These are phyloP conservation scores for Kwoniella sp. DNA, from an alignment of 768 basidiomycete genomes.

Conservation along the genomic window DNA sequence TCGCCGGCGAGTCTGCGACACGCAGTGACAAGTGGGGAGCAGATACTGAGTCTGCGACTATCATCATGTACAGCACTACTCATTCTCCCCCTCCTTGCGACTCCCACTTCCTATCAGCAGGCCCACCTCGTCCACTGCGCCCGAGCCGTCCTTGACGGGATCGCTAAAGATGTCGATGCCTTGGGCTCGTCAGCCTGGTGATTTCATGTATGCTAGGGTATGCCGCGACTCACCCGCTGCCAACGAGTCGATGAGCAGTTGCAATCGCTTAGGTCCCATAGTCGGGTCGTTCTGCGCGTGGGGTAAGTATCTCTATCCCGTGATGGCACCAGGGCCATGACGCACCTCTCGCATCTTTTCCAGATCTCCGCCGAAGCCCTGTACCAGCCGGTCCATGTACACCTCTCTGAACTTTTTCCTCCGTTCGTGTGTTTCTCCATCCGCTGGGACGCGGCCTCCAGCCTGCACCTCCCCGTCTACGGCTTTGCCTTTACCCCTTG, in stretches of 20 bases:
- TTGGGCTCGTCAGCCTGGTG: neutral
- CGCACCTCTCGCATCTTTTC: constrained; percentile 41
- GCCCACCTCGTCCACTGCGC: constrained; percentile 18
- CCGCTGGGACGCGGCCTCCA: constrained; percentile 2
- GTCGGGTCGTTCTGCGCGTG: constrained; percentile 14
- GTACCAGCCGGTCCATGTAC: constrained; percentile 44
- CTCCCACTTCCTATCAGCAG: constrained; percentile 8
- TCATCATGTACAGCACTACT: neutral
- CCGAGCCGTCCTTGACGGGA: constrained; percentile 1
- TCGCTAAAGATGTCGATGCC: constrained; percentile 21
- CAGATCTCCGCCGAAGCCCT: constrained; percentile 40
- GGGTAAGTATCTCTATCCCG: neutral
- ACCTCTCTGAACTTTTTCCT: constrained; percentile 34
- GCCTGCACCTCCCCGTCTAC: neutral
- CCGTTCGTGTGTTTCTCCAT: constrained; percentile 26
- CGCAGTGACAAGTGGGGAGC: too few species aligned
- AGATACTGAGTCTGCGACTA: neutral
- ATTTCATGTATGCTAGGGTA: neutral
- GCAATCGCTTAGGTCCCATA: constrained; percentile 18
- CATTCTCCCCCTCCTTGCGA: neutral
- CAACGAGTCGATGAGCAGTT: constrained; percentile 21
- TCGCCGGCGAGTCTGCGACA: too few species aligned
- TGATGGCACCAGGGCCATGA: neutral
- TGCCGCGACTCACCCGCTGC: constrained; percentile 13
- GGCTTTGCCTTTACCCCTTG: constrained; percentile 10